Evolutionary conservation across 2,329 filamentous ascomycete species (phyloP).

Genomic region (Aureobasidium sp.): DNA sequence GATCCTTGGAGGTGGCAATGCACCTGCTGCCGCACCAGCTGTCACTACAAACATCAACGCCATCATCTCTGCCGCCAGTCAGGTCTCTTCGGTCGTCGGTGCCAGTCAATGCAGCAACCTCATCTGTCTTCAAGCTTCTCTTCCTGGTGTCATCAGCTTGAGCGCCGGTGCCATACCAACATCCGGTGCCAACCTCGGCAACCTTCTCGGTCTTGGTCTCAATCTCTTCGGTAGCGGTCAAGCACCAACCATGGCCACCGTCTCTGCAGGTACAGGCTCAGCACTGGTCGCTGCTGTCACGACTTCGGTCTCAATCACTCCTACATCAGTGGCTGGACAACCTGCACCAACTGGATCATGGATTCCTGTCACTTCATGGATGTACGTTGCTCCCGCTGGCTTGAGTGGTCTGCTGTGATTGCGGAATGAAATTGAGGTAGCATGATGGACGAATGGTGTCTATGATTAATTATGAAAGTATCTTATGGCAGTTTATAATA

Average conservation of each 20-base stretch:
- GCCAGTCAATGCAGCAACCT: slow-evolving; percentile 1
- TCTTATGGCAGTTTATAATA: slow-evolving; percentile 8
- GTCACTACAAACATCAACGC: slow-evolving; percentile 1
- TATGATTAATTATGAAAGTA: not conserved
- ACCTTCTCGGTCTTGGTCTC: slow-evolving; percentile 10
- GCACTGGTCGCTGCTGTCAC: slow-evolving; percentile 7
- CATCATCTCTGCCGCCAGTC: slow-evolving; percentile 2
- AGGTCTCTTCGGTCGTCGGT: not conserved
- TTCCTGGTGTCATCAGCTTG: slow-evolving; percentile 7
- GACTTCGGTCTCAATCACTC: not conserved
- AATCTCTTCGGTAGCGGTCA: slow-evolving; percentile 1
- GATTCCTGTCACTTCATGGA: slow-evolving; percentile 6
- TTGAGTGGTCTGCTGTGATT: not conserved
- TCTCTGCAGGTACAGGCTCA: slow-evolving; percentile 5
- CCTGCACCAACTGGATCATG: not conserved
- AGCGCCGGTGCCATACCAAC: slow-evolving; percentile 4
- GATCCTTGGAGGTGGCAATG: slow-evolving; percentile 7
- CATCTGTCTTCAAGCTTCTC: slow-evolving; percentile 6
- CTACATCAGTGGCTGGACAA: not conserved
- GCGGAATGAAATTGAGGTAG: not conserved
- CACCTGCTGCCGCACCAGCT: slow-evolving; percentile 1
- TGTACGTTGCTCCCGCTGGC: not conserved
- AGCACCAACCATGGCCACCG: slow-evolving; percentile 1
- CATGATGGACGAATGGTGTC: not conserved
- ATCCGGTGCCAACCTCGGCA: slow-evolving; percentile 7